These are phyloP conservation scores for Capronia americana DNA, from an alignment of 2,329 filamentous ascomycete genomes.

Conservation along the genomic window DNA sequence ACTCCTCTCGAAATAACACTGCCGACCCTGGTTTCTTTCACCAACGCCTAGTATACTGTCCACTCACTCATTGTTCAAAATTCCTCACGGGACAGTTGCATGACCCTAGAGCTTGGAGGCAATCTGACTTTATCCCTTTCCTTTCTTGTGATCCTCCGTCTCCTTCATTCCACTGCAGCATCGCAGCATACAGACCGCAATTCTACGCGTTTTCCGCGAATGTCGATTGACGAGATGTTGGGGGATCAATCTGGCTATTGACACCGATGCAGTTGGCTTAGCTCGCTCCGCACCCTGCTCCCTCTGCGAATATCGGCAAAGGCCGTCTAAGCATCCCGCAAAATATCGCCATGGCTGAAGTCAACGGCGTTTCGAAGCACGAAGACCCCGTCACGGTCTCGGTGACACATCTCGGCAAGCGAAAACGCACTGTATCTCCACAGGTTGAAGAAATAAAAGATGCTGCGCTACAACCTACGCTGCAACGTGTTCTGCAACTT, in stretches of 20 bases:
- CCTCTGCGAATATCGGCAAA: neutral
- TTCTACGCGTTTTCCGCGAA: neutral
- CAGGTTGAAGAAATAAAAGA: conserved; percentile 25
- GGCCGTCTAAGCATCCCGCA: neutral
- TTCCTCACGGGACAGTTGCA: neutral
- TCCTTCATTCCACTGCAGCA: neutral
- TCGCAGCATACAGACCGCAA: neutral
- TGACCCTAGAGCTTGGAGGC: neutral
- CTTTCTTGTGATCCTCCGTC: neutral
- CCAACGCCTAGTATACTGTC: neutral
- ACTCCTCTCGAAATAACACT: neutral
- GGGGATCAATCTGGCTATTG: conserved; percentile 1
- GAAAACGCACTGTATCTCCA: conserved; percentile 38
- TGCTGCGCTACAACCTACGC: conserved; percentile 22
- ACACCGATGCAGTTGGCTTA: conserved; percentile 9
- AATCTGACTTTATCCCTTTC: conserved; percentile 2
- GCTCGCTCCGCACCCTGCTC: neutral
- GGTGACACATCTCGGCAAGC: conserved; percentile 36
- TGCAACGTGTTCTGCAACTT: conserved; percentile 28
- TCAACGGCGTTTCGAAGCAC: conserved; percentile 27
- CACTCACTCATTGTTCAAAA: neutral
- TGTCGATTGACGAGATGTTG: neutral
- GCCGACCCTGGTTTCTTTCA: neutral
- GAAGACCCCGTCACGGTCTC: conserved; percentile 24
- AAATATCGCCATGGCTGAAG: conserved; percentile 30